Base-by-base conservation (phyloP, 768 basidiomycete species). In the Cyclocybe aegerita region DNA sequence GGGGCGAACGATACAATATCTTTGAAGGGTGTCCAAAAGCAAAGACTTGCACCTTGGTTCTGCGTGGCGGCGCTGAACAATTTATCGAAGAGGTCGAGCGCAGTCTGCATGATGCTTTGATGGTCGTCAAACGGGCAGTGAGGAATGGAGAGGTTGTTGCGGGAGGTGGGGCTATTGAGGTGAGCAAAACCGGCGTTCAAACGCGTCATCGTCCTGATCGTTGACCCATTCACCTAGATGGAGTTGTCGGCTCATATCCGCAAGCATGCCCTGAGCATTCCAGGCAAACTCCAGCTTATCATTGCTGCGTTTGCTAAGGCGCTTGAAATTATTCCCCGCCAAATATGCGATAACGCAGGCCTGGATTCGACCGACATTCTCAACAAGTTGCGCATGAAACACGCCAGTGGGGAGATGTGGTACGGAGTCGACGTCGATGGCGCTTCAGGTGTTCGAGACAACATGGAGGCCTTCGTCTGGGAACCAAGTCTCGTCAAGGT, bases 101-200 rank as follows among this genome's bases (percentile, higher is more conserved):
- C 49, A 94, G 92, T 82, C 70, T 99, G 58, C 96, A 99, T 64
- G 97, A 99, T 65, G 95, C 96, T 1, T 93, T 98, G 61, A 98
- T 98, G 95, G 95, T 99, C n/a, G 97, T 99, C 39, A 97, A 97
- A 71, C 80, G 97, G 46, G 95, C 97, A 4, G 86, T 99, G 59
- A 88, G 87, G 64, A 98, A 94, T 65, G 93, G 92, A 37, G 90
- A 96, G 48, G 87, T 99, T 44, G 97, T 99, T 33, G 97, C 97
- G 8, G 97, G 97, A 33, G 97, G 97, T 43, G 97, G 97, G 54
- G 97, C 97, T 10, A 88, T 91, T 48, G 97, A 98, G 83, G 95
- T 94, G 64, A 56, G 69, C 36, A 30, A 37, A 23, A 6, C 3
- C 23, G 23, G 23, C 23, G 23, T 23, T 23, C 5, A 5, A 23